Conservation (phyloP, 257 asterid species). For the Solanum chilense region DNA sequence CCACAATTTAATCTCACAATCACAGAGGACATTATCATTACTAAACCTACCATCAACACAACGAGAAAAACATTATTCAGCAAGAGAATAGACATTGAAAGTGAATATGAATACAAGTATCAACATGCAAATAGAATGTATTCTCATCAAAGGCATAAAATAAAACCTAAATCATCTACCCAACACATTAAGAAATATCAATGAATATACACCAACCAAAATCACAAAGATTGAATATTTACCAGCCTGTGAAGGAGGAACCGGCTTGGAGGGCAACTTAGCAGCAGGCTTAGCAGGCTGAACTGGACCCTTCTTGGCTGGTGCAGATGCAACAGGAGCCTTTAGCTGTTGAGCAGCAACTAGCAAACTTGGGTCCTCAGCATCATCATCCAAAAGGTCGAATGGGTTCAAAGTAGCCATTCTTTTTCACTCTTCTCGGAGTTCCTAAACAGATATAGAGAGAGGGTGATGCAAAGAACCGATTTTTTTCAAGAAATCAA, state of each 20-base stretch:
- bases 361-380: constrained; percentile 42
- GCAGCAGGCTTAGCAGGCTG: constrained; percentile 21
- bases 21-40: neutral
- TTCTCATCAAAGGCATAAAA: neutral
- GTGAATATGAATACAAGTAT: neutral
- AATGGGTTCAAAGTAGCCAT: constrained; percentile 59
- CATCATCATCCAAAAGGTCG: constrained; percentile 56
- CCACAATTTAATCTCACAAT: neutral
- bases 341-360: constrained; percentile 41
- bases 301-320: constrained; percentile 28
- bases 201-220: neutral
- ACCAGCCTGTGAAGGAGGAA: constrained; percentile 68
- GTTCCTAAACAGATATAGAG: neutral
- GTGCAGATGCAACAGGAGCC: neutral
- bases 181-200: neutral
- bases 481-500: neutral
- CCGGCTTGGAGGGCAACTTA: constrained; percentile 52
- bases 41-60: neutral
- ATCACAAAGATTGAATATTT: neutral
- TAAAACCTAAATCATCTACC: neutral
- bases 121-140: neutral
- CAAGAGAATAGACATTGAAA: neutral
- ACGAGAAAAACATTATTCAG: neutral
- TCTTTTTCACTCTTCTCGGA: neutral
- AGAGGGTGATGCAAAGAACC: neutral